Base-by-base conservation (phyloP, 2,329 filamentous ascomycete genomes). In the Aspergillus sojae region DNA sequence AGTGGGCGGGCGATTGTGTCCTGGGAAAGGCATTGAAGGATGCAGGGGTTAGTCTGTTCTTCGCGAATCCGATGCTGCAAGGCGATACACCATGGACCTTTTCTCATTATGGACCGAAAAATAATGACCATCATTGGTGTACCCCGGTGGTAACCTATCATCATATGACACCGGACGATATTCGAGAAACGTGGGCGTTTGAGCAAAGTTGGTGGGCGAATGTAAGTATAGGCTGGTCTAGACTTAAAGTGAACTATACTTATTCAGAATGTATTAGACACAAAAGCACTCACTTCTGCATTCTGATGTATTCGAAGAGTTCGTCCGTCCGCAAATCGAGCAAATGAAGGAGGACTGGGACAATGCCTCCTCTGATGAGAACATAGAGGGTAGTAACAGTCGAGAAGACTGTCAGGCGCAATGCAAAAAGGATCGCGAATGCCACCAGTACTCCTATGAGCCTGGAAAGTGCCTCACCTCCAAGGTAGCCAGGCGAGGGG, bases 371-470 rank as follows among this genome's bases (percentile, higher is more conserved):
- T 16, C 45, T 3, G 57, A 59, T 41, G 57, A 48, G 21, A 39
- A n/a, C 12, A n/a, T 28, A 9, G 34, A 39, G 2, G 46, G 19
- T 5, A 19, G 14, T 10, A 23, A 10, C 1, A 41, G 21, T 34
- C 23, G n/a, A 3, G 57, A 48, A 12, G 46, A 54, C 9, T 60
- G 57, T 7, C 12, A 53, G 19, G 32, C 34, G 12, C 58, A 39
- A n/a, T 60, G 58, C 19, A 6, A 12, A 3, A 19, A 41, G 3
- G 50, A 60, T 26, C 9, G 7, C 9, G 1, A 55, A 26, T 60
- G 58, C 14, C 36, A 43, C 19, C 48, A 60, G 26, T 60, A 54
- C 30, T 53, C 58, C 5, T 60, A 60, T n/a, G 34, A 34, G n/a
- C 21, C 58, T 0, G 41, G 41, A 26, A 39, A 21, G 12, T 60